Conservation (phyloP, 805 yeast genomes). For the Pichia ethanolica region DNA sequence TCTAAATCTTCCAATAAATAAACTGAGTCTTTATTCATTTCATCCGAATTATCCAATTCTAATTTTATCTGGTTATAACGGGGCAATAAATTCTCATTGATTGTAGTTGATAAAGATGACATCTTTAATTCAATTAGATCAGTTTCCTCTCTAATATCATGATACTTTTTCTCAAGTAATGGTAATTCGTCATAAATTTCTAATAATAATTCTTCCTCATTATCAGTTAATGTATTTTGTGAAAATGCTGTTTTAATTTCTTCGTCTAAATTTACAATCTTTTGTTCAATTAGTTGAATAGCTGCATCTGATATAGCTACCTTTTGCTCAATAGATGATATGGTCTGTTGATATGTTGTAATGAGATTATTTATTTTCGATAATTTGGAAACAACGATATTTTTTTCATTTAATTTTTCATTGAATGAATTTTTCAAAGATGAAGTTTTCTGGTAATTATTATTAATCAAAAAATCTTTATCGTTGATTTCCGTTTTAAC, state of each 20-base stretch:
- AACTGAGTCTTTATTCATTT: neutral
- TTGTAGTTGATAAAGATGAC: constrained; percentile 44
- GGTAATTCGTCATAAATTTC: constrained; percentile 31
- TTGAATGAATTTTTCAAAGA: constrained; percentile 36
- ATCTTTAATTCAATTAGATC: constrained; percentile 40
- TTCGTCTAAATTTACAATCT: constrained; percentile 33
- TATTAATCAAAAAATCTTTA: constrained; percentile 47
- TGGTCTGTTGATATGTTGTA: constrained; percentile 37
- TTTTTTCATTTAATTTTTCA: constrained; percentile 32
- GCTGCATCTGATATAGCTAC: constrained; percentile 29
- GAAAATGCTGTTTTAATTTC: constrained; percentile 53
- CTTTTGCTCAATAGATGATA: constrained; percentile 29
- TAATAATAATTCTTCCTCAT: constrained; percentile 40
- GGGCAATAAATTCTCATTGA: constrained; percentile 31
- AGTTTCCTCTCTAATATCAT: constrained; percentile 32
- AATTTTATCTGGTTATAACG: constrained; percentile 1
- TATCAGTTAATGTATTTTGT: constrained; percentile 36
- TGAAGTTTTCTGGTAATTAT: constrained; percentile 38
- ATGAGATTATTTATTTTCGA: constrained; percentile 36
- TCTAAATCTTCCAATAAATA: constrained; percentile 4
- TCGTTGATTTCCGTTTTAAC: constrained; percentile 32
- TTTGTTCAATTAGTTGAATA: constrained; percentile 31
- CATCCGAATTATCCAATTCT: constrained; percentile 22
- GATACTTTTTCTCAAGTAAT: constrained; percentile 33
- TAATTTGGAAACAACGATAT: constrained; percentile 36